Conservation (phyloP, 495 filamentous ascomycete species). For the Trichocladium uniseriatum region DNA sequence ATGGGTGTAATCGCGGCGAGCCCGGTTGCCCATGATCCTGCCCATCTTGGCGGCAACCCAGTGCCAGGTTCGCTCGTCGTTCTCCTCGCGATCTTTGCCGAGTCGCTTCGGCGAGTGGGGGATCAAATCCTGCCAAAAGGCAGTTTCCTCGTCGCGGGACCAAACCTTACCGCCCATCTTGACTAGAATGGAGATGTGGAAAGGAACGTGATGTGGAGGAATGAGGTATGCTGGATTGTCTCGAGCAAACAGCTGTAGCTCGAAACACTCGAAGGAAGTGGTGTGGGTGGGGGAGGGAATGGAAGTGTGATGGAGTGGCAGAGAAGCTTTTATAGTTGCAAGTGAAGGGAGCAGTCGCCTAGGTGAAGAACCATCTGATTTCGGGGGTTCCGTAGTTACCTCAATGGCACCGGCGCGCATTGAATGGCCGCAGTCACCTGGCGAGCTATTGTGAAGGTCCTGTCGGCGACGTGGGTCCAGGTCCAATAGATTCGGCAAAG, state of each 20-base stretch:
- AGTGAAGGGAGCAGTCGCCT: not conserved
- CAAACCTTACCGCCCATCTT: slow-evolving; percentile 32
- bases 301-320: not conserved
- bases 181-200: not conserved
- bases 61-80: slow-evolving; percentile 24
- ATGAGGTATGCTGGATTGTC: not conserved
- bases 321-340: not conserved
- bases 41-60: slow-evolving; percentile 28
- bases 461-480: not conserved
- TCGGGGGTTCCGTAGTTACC: no score
- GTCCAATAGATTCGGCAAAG: not conserved
- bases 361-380: not conserved
- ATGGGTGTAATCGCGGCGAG: slow-evolving; percentile 27
- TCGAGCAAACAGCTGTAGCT: not conserved
- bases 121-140: slow-evolving; percentile 34
- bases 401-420: no score
- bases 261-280: not conserved
- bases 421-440: not conserved
- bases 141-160: slow-evolving; percentile 29
- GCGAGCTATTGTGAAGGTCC: not conserved
- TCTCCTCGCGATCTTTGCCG: slow-evolving; percentile 14
- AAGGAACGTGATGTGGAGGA: not conserved
- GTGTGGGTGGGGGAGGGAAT: no score
- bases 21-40: slow-evolving; percentile 16
- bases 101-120: slow-evolving; percentile 30